Conservation (phyloP, 129 eudicot species). For the Centella asiatica region DNA sequence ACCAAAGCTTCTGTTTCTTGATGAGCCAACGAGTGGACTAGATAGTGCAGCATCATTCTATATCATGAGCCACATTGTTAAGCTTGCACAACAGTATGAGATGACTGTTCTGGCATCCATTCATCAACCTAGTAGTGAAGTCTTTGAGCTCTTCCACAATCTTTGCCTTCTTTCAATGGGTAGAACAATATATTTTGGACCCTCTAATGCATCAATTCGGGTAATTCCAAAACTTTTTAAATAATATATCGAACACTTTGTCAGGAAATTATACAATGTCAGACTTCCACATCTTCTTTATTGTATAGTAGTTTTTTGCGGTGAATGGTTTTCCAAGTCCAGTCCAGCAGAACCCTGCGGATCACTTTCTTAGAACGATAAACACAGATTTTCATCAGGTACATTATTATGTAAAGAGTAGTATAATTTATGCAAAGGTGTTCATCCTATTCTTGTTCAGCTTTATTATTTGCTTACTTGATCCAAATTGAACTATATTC, state of each 20-base stretch:
- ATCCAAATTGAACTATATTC: neutral
- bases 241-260: neutral
- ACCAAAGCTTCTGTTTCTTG: slow-evolving; percentile 35
- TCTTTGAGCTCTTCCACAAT: slow-evolving; percentile 28
- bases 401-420: neutral
- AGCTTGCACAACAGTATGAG: slow-evolving; percentile 7
- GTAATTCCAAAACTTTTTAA: slow-evolving; percentile 22
- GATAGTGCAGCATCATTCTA: slow-evolving; percentile 46
- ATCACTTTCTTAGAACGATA: slow-evolving; percentile 55
- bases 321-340: slow-evolving; percentile 54
- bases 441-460: neutral
- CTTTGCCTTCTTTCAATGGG: slow-evolving; percentile 32
- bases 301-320: slow-evolving; percentile 42
- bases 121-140: slow-evolving; percentile 46
- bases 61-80: slow-evolving; percentile 31
- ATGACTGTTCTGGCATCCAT: slow-evolving; percentile 29
- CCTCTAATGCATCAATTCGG: slow-evolving; percentile 44
- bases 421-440: neutral
- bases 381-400: slow-evolving; percentile 71
- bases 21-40: slow-evolving; percentile 48
- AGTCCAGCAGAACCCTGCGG: slow-evolving; percentile 45
- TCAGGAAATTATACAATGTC: slow-evolving; percentile 1
- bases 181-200: slow-evolving; percentile 34
- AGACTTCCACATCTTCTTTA: slow-evolving; percentile 3
- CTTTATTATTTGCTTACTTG: neutral